A percentile compares a stretch with the other conserved stretches of the same genome.
phyloP scores from a whole-genome alignment of 2,329 filamentous ascomycete genomes.

The Diaporthe vexans region DNA sequence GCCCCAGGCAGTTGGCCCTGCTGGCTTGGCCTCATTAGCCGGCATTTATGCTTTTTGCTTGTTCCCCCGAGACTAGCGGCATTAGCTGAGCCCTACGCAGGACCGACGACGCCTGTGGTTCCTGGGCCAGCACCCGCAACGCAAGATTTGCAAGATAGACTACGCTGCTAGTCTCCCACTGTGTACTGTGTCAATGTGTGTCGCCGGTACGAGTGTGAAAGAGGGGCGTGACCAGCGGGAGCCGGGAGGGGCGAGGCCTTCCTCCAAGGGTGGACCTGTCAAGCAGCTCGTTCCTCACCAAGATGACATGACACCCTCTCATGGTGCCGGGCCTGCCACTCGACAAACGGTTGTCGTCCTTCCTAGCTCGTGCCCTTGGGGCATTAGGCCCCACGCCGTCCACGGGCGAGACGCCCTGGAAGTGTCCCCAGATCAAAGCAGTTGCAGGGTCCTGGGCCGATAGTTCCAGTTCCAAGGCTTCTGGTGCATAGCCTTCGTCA shows the following conservation, averaged over 20 bases:
- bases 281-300: background rate
- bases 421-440: background rate
- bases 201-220: background rate
- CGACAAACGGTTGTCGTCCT: background rate
- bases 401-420: background rate
- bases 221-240: constrained; percentile 21
- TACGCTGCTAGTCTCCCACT: background rate
- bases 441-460: constrained; percentile 15
- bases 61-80: constrained; percentile 30
- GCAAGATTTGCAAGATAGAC: background rate
- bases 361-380: background rate
- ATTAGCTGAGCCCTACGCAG: constrained; percentile 30
- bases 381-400: constrained; percentile 2
- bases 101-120: constrained; percentile 5
- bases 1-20: constrained; percentile 9
- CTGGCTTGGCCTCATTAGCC: constrained; percentile 35
- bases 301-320: constrained; percentile 26
- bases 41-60: constrained; percentile 24
- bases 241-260: background rate
- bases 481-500: constrained; percentile 22
- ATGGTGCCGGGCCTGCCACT: background rate
- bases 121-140: background rate
- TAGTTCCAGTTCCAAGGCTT: constrained; percentile 19
- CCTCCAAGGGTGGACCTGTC: constrained; percentile 5
- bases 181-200: background rate